Evolutionary conservation across 1,284 basidiomycete genomes (phyloP), one percentile per base, ranked within the genome.

Genomic region (Trichosporon coremiiforme): DNA sequence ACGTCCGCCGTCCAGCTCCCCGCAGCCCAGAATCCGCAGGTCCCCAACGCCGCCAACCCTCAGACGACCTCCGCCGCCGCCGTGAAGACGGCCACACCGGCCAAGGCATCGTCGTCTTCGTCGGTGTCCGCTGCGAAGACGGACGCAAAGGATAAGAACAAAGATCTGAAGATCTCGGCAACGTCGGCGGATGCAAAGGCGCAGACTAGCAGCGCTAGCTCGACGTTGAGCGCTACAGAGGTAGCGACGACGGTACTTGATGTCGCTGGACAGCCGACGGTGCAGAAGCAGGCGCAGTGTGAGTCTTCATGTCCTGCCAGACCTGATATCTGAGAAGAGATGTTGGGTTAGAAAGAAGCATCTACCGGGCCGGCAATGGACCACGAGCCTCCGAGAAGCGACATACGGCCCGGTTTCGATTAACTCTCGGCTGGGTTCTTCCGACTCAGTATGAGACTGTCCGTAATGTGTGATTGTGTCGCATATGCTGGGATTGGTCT

Each of bases 231-330:
- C 50, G 50, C 50, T 0, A 17, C 1, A 4, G 50, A 53, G 50
- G 10, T 53, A 1, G 50, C 22, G 7, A 53, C 50, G 20, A 53
- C 50, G 20, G 20, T 53, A 20, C 50, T 53, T 0, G 62, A 64
- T 41, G 62, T 64, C 17, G 62, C 41, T 0, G 17, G 36, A 9
- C 2, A 62, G 25, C 68, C 53, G n/a, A 50, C n/a, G 15, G 15
- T 9, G 38, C 64, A 45, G 64, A 65, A n/a, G 38, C 25, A 29
- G 25, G 64, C 25, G 8, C 29, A 31, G 64, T 45, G 64, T 65
- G 64, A 33, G 64, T 65, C n/a, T n/a, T n/a, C n/a, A n/a, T n/a
- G n/a, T n/a, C n/a, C n/a, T n/a, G n/a, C n/a, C n/a, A n/a, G n/a
- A n/a, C n/a, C n/a, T n/a, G n/a, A n/a, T n/a, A 36, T 36, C 35